These are phyloP conservation scores for Moringa oleifera DNA, from an alignment of 345 rosid species.

Conservation along the genomic window DNA sequence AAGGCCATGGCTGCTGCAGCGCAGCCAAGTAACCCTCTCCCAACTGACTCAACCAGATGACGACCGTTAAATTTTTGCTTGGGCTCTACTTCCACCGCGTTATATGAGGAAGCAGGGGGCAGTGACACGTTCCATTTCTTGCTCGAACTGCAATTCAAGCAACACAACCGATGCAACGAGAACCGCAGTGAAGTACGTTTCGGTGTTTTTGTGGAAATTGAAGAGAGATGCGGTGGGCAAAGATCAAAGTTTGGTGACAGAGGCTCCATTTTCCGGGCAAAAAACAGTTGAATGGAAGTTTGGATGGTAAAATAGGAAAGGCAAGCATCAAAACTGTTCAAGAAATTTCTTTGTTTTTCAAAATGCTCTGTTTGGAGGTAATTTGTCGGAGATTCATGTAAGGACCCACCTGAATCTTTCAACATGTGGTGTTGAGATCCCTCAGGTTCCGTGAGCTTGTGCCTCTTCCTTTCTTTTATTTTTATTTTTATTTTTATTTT, in stretches of 20 bases:
- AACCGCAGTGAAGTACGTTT: constrained; percentile 20
- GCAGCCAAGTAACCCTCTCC: constrained; percentile 43
- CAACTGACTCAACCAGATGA: constrained; percentile 24
- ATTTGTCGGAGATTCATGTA: constrained; percentile 26
- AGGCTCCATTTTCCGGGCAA: constrained; percentile 28
- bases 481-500: no score
- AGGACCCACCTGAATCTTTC: constrained; percentile 38
- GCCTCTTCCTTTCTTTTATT: no score
- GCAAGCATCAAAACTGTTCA: no score
- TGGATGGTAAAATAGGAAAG: no score
- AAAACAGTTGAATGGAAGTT: constrained; percentile 5
- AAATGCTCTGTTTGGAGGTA: no score
- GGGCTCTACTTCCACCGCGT: constrained; percentile 13
- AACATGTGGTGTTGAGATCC: constrained; percentile 38
- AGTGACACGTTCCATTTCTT: constrained; percentile 21
- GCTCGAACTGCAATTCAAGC: constrained; percentile 11
- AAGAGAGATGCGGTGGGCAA: constrained; percentile 12
- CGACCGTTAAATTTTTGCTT: constrained; percentile 7
- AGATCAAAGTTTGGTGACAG: constrained; percentile 28
- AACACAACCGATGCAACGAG: constrained; percentile 16
- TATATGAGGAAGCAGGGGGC: constrained; percentile 20
- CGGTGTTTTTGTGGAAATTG: constrained; percentile 15
- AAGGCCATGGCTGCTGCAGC: constrained; percentile 55
- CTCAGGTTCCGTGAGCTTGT: constrained; percentile 35
- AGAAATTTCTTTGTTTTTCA: no score